A percentile compares a stretch with the other conserved stretches of the same genome.
phyloP scores from a whole-genome alignment of 2,329 filamentous ascomycete genomes.

The Colletotrichum sojae region DNA sequence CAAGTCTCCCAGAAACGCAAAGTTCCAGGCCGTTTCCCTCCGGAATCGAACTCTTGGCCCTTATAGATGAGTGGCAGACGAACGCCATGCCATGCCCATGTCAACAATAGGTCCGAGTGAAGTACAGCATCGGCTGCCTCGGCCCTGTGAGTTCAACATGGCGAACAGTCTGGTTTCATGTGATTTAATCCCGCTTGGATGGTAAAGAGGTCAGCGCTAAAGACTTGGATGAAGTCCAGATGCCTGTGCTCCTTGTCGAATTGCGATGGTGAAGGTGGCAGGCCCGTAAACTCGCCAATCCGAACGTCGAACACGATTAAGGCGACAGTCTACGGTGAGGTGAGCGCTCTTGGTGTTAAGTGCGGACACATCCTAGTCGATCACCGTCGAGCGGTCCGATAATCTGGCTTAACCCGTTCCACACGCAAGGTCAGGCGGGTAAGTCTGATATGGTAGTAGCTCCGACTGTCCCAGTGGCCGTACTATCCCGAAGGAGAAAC shows the following conservation, averaged over 20 bases:
- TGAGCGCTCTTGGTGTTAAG: not conserved
- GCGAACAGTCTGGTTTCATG: not conserved
- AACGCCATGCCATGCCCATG: not conserved
- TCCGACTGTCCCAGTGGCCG: too few relatives aligned
- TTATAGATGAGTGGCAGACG: not conserved
- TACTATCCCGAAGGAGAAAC: too few relatives aligned
- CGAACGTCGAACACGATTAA: not conserved
- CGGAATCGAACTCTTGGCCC: too few relatives aligned
- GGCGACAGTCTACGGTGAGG: not conserved
- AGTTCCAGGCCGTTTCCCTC: too few relatives aligned
- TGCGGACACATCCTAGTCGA: not conserved
- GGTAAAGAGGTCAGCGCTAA: constrained; percentile 7
- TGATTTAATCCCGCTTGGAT: not conserved
- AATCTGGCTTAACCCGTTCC: not conserved
- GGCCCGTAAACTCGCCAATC: constrained; percentile 17
- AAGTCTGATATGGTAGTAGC: not conserved
- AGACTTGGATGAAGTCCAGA: constrained; percentile 2
- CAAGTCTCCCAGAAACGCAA: too few relatives aligned
- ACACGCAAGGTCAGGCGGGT: not conserved
- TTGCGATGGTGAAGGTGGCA: not conserved
- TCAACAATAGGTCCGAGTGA: not conserved
- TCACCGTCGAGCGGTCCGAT: not conserved
- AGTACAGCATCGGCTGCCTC: not conserved
- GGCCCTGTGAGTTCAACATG: not conserved
- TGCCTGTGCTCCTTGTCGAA: constrained; percentile 4